Evolutionary conservation across 164 flowering plant species (phyloP).

Genomic region (Paratinospora sagittata): DNA sequence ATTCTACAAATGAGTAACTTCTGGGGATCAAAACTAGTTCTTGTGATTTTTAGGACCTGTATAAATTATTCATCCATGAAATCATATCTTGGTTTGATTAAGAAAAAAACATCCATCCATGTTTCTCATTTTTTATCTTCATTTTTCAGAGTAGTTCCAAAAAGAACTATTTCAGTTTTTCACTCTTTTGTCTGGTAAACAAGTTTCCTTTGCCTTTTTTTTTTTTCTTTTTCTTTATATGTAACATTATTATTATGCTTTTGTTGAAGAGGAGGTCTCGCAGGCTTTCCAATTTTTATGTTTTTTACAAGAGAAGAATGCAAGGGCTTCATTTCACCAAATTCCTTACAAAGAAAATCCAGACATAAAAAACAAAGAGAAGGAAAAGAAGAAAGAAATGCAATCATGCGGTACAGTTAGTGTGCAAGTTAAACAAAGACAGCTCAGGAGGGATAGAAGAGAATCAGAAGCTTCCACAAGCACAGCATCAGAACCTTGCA

Average conservation of each 20-base stretch:
- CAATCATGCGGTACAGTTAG: not conserved
- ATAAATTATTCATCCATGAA: not conserved
- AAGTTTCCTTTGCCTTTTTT: not conserved
- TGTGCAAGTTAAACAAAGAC: not conserved
- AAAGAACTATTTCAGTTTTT: not conserved
- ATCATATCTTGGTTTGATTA: not conserved
- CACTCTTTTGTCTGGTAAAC: not conserved
- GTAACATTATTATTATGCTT: not conserved
- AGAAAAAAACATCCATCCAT: not conserved
- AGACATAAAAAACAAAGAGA: not conserved
- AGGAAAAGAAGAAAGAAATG: not conserved
- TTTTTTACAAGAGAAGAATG: not conserved
- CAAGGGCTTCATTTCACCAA: not conserved
- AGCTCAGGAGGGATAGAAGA: slow-evolving; percentile 41
- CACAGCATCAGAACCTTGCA: not conserved
- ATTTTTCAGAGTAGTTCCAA: not conserved
- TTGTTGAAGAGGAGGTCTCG: not conserved
- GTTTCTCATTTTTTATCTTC: not conserved
- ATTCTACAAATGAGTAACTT: not conserved
- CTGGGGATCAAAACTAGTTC: not conserved
- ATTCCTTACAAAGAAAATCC: no score
- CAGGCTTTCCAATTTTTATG: not conserved
- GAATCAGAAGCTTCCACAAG: slow-evolving; percentile 13
- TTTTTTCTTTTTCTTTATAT: not conserved
- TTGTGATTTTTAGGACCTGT: not conserved